These are phyloP conservation scores for Solanum sejunctum DNA, from an alignment of 257 asterid genomes.

Conservation along the genomic window DNA sequence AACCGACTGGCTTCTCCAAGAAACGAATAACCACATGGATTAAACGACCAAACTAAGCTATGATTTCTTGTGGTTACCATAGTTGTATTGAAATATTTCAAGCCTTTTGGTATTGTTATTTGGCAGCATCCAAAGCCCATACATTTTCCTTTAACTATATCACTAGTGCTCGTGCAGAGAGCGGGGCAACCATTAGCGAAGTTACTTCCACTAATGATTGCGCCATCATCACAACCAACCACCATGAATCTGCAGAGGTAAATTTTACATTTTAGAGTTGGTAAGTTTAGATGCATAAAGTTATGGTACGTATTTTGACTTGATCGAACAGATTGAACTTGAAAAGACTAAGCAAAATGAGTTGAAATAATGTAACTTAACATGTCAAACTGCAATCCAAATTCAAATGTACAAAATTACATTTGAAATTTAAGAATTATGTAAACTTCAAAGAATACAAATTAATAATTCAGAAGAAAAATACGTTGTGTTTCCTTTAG, in stretches of 20 bases:
- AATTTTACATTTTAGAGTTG: neutral
- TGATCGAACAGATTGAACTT: neutral
- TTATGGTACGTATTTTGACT: neutral
- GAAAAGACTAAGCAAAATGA: neutral
- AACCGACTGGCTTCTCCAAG: slow-evolving; percentile 34
- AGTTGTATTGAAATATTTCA: slow-evolving; percentile 2
- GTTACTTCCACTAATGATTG: slow-evolving; percentile 7
- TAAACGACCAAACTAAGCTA: slow-evolving; percentile 5
- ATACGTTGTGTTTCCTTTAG: neutral
- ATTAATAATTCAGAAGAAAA: neutral
- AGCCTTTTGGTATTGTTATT: slow-evolving; percentile 34
- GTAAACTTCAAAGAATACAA: neutral
- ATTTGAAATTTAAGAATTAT: neutral
- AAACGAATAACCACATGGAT: slow-evolving; percentile 37
- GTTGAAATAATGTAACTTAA: neutral
- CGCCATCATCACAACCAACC: slow-evolving; percentile 44
- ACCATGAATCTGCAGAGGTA: slow-evolving; percentile 22
- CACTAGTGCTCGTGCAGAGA: slow-evolving; percentile 6
- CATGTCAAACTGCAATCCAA: neutral
- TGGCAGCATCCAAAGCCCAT: slow-evolving; percentile 56
- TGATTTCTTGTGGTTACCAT: neutral
- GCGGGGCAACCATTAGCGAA: slow-evolving; percentile 32
- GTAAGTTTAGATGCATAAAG: neutral
- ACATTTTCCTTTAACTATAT: slow-evolving; percentile 31
- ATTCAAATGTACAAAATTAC: neutral